Conservation (phyloP, 345 rosid species). For the Moringa oleifera region DNA sequence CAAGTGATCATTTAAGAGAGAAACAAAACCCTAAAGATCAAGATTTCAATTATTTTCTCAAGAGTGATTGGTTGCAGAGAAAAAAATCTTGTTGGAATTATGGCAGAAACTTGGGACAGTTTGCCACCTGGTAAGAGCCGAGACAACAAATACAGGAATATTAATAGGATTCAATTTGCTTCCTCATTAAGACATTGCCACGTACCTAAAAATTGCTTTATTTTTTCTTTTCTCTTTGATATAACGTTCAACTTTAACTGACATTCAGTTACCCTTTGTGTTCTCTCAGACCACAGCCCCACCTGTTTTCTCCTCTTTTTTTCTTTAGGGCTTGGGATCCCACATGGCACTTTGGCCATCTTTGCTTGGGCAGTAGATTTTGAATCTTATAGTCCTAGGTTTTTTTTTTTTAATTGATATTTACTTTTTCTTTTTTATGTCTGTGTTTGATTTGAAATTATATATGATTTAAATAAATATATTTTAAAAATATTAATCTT, state of each 20-base stretch:
- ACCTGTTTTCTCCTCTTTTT: slow-evolving; percentile 3
- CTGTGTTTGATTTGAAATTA: slow-evolving; percentile 6
- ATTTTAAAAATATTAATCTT: no score
- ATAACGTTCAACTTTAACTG: background rate
- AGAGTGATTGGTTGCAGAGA: no score
- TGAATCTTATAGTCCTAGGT: background rate
- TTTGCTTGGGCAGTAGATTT: background rate
- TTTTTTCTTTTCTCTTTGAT: background rate
- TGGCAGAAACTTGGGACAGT: no score
- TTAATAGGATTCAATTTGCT: no score
- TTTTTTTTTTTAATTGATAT: no score
- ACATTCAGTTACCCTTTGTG: slow-evolving; percentile 11
- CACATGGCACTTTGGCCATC: slow-evolving; percentile 9
- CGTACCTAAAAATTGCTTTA: background rate
- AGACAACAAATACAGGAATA: no score
- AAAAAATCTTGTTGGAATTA: no score
- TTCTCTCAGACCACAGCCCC: slow-evolving; percentile 10
- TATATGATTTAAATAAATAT: background rate
- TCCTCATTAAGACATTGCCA: slow-evolving; percentile 43
- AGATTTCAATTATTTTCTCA: no score
- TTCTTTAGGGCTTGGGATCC: background rate
- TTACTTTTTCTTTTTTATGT: no score
- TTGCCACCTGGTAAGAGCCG: no score
- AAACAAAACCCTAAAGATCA: no score
- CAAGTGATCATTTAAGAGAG: no score